Evolutionary conservation across 768 basidiomycete species (phyloP).

Genomic region (Podaxis sp.): DNA sequence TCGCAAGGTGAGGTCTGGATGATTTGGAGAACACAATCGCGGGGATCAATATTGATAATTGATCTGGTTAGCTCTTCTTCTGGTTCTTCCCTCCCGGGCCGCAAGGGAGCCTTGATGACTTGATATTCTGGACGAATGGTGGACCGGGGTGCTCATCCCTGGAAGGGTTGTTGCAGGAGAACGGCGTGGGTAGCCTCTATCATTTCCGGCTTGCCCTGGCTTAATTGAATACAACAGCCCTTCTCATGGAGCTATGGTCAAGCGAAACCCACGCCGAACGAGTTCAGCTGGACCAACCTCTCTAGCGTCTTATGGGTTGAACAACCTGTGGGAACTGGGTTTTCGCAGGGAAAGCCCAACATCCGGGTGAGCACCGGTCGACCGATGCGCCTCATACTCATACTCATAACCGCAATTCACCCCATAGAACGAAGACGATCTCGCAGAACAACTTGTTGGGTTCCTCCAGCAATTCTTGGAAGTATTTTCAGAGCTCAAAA

Average conservation of each 20-base stretch:
- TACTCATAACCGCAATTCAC: neutral
- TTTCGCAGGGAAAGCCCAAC: constrained; percentile 66
- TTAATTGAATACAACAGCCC: constrained; percentile 40
- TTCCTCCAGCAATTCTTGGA: constrained; percentile 77
- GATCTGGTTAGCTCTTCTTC: constrained; percentile 62
- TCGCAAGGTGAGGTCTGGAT: constrained; percentile 46
- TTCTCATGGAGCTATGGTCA: constrained; percentile 64
- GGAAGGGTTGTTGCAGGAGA: constrained; percentile 71
- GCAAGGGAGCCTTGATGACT: constrained; percentile 64
- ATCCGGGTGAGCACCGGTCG: constrained; percentile 44
- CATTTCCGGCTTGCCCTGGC: constrained; percentile 1
- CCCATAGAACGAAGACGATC: constrained; percentile 44
- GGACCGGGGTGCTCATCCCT: constrained; percentile 78
- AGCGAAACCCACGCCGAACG: constrained; percentile 61
- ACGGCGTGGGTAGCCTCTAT: constrained; percentile 48
- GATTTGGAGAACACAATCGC: neutral
- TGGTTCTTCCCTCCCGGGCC: constrained; percentile 85
- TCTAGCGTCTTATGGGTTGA: constrained; percentile 75
- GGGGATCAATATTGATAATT: neutral
- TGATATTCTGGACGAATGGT: constrained; percentile 84
- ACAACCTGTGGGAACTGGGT: constrained; percentile 80
- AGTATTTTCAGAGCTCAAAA: constrained; percentile 71
- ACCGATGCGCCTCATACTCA: constrained; percentile 18
- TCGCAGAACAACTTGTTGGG: constrained; percentile 48
- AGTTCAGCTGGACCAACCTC: constrained; percentile 78